These are phyloP conservation scores for Hamamelis virginiana DNA, from an alignment of 164 flowering plant species.

Conservation along the genomic window DNA sequence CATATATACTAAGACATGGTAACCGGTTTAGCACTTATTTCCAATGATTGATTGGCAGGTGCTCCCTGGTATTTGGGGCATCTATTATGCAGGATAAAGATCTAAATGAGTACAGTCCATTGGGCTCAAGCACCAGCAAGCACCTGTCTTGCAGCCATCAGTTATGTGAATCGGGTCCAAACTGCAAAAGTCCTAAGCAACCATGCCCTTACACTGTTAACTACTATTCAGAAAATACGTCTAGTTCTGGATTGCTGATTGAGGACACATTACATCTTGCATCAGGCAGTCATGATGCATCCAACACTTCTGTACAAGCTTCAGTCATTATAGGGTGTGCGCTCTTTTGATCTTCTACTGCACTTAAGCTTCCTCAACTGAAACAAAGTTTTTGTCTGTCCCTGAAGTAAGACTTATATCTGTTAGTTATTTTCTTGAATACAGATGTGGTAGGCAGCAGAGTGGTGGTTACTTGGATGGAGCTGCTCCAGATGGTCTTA, in stretches of 20 bases:
- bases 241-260: slow-evolving; percentile 80
- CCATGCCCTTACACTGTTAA: slow-evolving; percentile 67
- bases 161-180: slow-evolving; percentile 58
- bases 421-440: slow-evolving; percentile 16
- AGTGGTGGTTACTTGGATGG: slow-evolving; percentile 88
- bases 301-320: slow-evolving; percentile 50
- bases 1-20: slow-evolving; percentile 33
- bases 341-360: slow-evolving; percentile 9
- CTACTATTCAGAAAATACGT: slow-evolving; percentile 63
- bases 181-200: slow-evolving; percentile 61
- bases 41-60: slow-evolving; percentile 99
- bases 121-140: slow-evolving; percentile 77
- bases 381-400: not conserved
- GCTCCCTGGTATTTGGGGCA: slow-evolving; percentile 95
- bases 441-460: slow-evolving; percentile 92
- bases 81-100: slow-evolving; percentile 98
- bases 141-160: slow-evolving; percentile 65
- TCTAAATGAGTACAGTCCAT: slow-evolving; percentile 73
- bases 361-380: not conserved
- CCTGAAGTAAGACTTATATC: not conserved
- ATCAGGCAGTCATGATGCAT: slow-evolving; percentile 31
- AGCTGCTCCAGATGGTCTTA: slow-evolving; percentile 95
- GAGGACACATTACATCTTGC: slow-evolving; percentile 78
- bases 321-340: slow-evolving; percentile 74
- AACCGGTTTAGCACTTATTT: slow-evolving; percentile 91